A percentile compares a stretch with the other conserved stretches of the same genome.
phyloP scores from a whole-genome alignment of 2,329 filamentous ascomycete species.

The Elsinoe perseae region DNA sequence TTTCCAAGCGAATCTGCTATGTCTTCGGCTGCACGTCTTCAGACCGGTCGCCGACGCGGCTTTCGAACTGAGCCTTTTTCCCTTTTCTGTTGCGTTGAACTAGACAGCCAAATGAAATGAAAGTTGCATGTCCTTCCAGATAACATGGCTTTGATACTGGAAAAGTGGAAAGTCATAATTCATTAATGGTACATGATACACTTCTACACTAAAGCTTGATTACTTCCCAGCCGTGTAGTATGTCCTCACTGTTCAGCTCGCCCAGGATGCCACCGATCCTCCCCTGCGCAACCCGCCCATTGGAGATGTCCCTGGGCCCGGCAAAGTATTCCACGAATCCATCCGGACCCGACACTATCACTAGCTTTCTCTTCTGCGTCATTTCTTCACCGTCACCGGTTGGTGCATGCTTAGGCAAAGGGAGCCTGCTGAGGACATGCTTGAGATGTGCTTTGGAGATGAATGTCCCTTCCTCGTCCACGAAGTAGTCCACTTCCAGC shows the following conservation, averaged over 20 bases:
- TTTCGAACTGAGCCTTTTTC: neutral
- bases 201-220: slow-evolving; percentile 45
- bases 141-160: neutral
- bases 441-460: slow-evolving; percentile 44
- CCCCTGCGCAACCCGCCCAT: slow-evolving; percentile 67
- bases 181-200: neutral
- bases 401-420: neutral
- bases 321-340: slow-evolving; percentile 79
- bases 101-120: slow-evolving; percentile 16
- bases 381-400: slow-evolving; percentile 22
- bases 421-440: slow-evolving; percentile 23
- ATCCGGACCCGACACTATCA: slow-evolving; percentile 85
- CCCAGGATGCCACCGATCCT: slow-evolving; percentile 61
- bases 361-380: slow-evolving; percentile 50
- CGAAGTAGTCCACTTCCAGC: slow-evolving; percentile 63
- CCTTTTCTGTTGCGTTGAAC: slow-evolving; percentile 12
- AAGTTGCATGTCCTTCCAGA: slow-evolving; percentile 12
- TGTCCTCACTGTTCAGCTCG: slow-evolving; percentile 40
- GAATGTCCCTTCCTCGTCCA: slow-evolving; percentile 68
- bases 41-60: neutral
- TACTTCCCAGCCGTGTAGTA: slow-evolving; percentile 48
- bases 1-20: neutral
- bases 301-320: slow-evolving; percentile 68
- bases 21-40: neutral
- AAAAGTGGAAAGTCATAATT: neutral